A percentile compares a stretch with the other conserved stretches of the same genome.
phyloP scores from a whole-genome alignment of 495 filamentous ascomycete genomes.

The Podospora tetraspora region DNA sequence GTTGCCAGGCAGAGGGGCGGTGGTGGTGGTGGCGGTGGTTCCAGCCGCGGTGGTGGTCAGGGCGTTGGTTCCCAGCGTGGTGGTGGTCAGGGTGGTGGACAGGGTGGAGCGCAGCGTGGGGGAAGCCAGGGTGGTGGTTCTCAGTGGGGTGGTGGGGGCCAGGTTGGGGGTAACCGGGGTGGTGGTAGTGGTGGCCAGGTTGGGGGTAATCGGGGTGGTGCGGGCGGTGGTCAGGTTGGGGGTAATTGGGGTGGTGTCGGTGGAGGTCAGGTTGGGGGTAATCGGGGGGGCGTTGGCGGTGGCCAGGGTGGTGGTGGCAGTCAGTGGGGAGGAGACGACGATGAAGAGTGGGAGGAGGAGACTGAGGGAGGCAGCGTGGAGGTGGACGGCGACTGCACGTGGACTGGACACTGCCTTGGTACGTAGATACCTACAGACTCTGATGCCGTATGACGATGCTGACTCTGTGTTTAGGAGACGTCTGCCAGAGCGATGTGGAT shows the following conservation, averaged over 20 bases:
- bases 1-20: background rate
- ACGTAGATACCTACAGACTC: background rate
- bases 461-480: background rate
- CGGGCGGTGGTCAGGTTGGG: too few species aligned
- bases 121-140: too few species aligned
- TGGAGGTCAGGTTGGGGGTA: background rate
- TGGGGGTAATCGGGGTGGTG: too few species aligned
- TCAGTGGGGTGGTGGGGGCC: background rate
- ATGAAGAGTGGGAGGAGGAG: background rate
- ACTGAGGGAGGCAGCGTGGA: background rate
- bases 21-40: background rate
- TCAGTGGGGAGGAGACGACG: background rate
- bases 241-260: too few species aligned
- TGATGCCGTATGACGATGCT: background rate
- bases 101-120: background rate
- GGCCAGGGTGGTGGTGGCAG: background rate
- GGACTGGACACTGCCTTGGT: background rate
- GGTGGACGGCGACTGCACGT: background rate
- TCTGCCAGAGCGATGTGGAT: background rate
- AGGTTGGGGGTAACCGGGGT: too few species aligned
- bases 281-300: background rate
- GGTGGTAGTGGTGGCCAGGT: too few species aligned
- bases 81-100: background rate
- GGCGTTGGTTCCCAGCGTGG: background rate
- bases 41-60: too few species aligned